Evolutionary conservation across 306 rosid genomes (phyloP), one percentile per base, ranked within the genome.

Genomic region (Lagenaria siceraria): DNA sequence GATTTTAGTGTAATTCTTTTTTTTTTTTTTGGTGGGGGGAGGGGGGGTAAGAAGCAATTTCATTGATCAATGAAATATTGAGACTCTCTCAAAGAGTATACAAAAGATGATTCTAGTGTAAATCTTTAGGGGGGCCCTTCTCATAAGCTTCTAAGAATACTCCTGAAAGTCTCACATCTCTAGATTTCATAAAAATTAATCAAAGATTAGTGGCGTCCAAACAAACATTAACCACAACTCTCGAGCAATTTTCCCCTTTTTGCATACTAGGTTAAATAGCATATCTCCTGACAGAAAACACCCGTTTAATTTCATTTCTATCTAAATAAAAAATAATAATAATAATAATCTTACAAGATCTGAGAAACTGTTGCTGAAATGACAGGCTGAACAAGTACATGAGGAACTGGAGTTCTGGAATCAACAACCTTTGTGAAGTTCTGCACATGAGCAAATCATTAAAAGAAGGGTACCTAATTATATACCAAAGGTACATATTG

Each of bases 341-440:
- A 77, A 51, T 5, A 65, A 78, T 22, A 24, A 78, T 78, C 98
- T 91, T 82, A 91, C 98, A 84, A 78, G 78, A 87, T 89, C 78
- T 90, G 88, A 59, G 78, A 78, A 61, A 92, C 92, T 21, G 97
- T 85, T 77, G 91, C 90, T 75, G 91, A 85, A 80, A 84, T 82
- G 76, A 88, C 85, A 38, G 96, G 96, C 74, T 84, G 90, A 69
- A 83, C 25, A 65, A 92, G 94, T 79, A 88, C 74, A 82, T 86
- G 83, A 54, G 96, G 95, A 46, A 89, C 83, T 6, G 88, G 80
- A 64, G 63, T 73, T 52, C 77, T 71, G 75, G 75, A 60, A 80
- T 76, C 87, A 36, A 86, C 89, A 58, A 76, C 62, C 78, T 80
- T 83, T 43, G 89, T 80, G 76, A 93, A 88, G 71, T 68, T 80